A percentile compares a stretch with the other conserved stretches of the same genome.
Evolutionary conservation across 2,329 filamentous ascomycete species (phyloP).

Genomic region (Cladorrhinum sp.): DNA sequence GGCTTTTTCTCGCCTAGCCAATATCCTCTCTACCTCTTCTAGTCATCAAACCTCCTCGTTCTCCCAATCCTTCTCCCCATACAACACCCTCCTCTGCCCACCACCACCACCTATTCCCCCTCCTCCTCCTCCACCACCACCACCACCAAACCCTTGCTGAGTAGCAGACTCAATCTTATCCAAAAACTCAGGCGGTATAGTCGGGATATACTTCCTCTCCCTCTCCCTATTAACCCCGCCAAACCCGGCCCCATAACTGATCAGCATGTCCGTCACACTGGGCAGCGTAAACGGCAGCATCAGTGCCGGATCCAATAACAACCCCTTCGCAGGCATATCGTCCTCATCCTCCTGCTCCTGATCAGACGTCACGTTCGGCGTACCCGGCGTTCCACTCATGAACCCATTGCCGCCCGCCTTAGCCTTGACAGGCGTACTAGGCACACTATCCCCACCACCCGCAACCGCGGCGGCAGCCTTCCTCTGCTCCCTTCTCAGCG

Average conservation of each 20-base stretch:
- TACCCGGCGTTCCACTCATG: constrained; percentile 37
- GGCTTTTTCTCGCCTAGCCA: too few relatives aligned
- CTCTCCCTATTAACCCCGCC: constrained; percentile 88
- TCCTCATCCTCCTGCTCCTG: constrained; percentile 53
- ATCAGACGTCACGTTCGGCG: constrained; percentile 10
- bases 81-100: constrained; percentile 42
- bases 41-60: constrained; percentile 46
- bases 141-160: constrained; percentile 21
- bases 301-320: constrained; percentile 82
- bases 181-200: constrained; percentile 89
- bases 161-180: constrained; percentile 68
- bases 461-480: constrained; percentile 46
- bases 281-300: constrained; percentile 95
- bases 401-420: constrained; percentile 37
- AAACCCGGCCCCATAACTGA: constrained; percentile 91
- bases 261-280: constrained; percentile 94
- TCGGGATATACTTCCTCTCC: constrained; percentile 93
- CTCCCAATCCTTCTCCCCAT: constrained; percentile 64
- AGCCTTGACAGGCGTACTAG: constrained; percentile 43
- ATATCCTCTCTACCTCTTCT: background rate
- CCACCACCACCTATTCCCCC: constrained; percentile 35
- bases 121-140: constrained; percentile 41
- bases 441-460: constrained; percentile 37
- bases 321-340: constrained; percentile 67
- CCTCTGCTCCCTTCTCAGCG: constrained; percentile 54